A percentile compares a stretch with the other conserved stretches of the same genome.
These are phyloP conservation scores for Calocybe cyanea DNA, from an alignment of 768 basidiomycete species.

Conservation along the genomic window DNA sequence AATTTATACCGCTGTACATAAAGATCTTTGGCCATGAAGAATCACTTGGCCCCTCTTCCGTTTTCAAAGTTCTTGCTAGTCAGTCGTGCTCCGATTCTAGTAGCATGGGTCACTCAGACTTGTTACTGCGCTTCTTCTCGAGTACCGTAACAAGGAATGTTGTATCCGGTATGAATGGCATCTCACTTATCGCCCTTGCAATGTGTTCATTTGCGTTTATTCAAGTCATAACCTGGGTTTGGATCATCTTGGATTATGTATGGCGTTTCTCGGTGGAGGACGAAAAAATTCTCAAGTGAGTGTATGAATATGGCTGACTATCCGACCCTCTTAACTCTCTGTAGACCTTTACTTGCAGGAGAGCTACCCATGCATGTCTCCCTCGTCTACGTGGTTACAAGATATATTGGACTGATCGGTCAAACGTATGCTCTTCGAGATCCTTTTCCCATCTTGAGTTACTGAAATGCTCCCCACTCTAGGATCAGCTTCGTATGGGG, in stretches of 20 bases:
- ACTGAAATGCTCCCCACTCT: not conserved
- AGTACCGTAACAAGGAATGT: conserved; percentile 3
- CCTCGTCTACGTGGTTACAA: conserved; percentile 10
- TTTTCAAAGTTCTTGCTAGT: too few species aligned
- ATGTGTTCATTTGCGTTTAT: too few species aligned
- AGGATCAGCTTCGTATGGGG: conserved; percentile 8
- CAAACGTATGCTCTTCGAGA: conserved; percentile 11
- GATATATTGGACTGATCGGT: conserved; percentile 15
- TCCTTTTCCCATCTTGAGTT: not conserved
- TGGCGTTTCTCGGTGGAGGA: conserved; percentile 6
- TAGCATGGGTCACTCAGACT: not conserved
- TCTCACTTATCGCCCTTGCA: not conserved
- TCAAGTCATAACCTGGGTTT: conserved; percentile 7
- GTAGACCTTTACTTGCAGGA: not conserved
- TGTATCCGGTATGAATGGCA: conserved; percentile 4
- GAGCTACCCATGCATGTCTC: not conserved
- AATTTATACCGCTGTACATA: not conserved
- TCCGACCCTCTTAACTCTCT: not conserved
- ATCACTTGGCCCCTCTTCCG: too few species aligned
- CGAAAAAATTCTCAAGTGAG: conserved; percentile 11
- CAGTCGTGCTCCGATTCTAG: too few species aligned
- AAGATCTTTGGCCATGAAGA: too few species aligned
- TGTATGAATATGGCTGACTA: not conserved
- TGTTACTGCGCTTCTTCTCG: conserved; percentile 4
- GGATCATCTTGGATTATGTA: conserved; percentile 10